phyloP scores from a whole-genome alignment of 1,284 basidiomycete species.

The Malassezia arunalokei region DNA sequence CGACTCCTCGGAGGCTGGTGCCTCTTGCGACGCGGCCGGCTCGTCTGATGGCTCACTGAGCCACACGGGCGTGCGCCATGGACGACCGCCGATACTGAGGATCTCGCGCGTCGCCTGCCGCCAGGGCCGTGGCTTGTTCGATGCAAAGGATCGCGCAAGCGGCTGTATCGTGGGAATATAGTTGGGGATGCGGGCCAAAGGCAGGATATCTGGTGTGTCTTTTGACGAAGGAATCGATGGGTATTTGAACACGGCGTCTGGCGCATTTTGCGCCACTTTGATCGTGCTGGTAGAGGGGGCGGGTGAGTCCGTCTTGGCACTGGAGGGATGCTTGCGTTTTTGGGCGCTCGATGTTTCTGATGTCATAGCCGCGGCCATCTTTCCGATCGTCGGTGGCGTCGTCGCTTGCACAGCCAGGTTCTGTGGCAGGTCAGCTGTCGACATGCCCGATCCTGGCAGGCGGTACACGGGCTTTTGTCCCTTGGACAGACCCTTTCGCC shows the following conservation, averaged over 20 bases:
- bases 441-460: conserved; percentile 21
- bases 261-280: conserved; percentile 5
- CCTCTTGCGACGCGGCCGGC: not conserved
- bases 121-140: conserved; percentile 24
- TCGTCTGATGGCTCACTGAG: conserved; percentile 15
- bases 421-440: conserved; percentile 16
- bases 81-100: conserved; percentile 28
- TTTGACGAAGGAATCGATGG: conserved; percentile 22
- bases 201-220: conserved; percentile 23
- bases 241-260: conserved; percentile 25
- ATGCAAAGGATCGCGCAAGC: conserved; percentile 15
- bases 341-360: not conserved
- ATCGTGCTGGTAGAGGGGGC: conserved; percentile 2
- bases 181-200: conserved; percentile 25
- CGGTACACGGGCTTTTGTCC: conserved; percentile 41
- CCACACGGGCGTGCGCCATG: conserved; percentile 30
- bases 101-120: conserved; percentile 24
- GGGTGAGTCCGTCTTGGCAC: not conserved
- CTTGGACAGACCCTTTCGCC: conserved; percentile 42
- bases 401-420: conserved; percentile 11
- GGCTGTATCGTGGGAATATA: conserved; percentile 17
- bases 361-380: not conserved
- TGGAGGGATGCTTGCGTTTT: not conserved
- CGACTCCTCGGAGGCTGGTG: not conserved
- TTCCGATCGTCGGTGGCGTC: conserved; percentile 10